These are phyloP conservation scores for Microbotryum scabiosae DNA, from an alignment of 1,284 basidiomycete species.

Conservation along the genomic window DNA sequence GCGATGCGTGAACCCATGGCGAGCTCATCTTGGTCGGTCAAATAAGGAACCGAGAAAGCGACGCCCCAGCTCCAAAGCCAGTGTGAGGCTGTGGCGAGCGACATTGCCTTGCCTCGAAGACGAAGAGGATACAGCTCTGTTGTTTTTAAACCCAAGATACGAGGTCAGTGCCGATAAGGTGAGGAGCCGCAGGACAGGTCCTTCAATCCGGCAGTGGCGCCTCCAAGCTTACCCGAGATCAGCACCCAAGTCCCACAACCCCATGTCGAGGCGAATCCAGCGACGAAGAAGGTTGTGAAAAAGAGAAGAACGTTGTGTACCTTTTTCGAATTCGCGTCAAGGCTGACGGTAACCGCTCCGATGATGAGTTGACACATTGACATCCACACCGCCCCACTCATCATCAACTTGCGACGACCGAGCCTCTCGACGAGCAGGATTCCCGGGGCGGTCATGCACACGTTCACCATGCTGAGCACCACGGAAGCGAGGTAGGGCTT, in stretches of 20 bases:
- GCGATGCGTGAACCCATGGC: no score
- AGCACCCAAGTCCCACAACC: no score
- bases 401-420: slow-evolving; percentile 3
- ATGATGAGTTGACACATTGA: neutral
- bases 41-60: neutral
- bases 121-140: no score
- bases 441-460: slow-evolving; percentile 1
- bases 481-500: neutral
- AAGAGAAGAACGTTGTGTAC: neutral
- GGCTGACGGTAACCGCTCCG: slow-evolving; percentile 7
- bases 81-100: neutral
- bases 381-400: neutral
- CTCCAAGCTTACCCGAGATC: no score
- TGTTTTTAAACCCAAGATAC: no score
- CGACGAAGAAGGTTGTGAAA: neutral
- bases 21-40: no score
- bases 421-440: slow-evolving; percentile 3
- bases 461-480: neutral
- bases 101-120: no score
- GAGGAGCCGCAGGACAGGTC: no score
- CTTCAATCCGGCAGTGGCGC: no score
- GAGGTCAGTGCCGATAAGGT: no score
- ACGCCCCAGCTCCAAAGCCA: neutral
- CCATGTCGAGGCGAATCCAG: no score
- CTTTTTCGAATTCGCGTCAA: no score